Base-by-base conservation (phyloP, 2,329 filamentous ascomycete species). In the Microascus cirrosus region DNA sequence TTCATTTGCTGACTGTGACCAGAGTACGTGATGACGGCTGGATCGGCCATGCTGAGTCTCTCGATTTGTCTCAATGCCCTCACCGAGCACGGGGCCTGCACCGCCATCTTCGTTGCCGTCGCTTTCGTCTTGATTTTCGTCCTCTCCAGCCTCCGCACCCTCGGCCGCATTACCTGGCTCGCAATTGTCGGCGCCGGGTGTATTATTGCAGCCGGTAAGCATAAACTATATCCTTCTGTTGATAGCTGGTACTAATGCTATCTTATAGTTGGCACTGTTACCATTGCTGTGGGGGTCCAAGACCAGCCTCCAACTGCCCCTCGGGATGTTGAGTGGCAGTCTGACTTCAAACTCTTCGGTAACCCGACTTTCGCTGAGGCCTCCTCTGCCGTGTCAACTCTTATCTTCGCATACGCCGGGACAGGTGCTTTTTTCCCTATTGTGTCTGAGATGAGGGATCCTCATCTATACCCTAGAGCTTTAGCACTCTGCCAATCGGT, bases 371-470 rank as follows among this genome's bases (percentile, higher is more conserved):
- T 72, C 53, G 54, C 62, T 3, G 57, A 68, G 5, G 69, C 62
- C 11, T 63, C 70, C 25, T 58, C 68, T 1, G 67, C 70, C 25
- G 56, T 70, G 34, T 67, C 68, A 1, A 62, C 66, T 2, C 59
- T 71, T 11, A 62, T 74, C 39, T 74, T 74, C 54, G 67, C 73
- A 5, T 74, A 67, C 55, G 67, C 69, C 5, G 71, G 70, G 24
- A 70, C 70, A 0, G 65, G 70, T 0, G 68, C 66, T 28, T 73
- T 69, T 59, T 71, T 70, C 61, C 56, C 65, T 13, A 64, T 71
- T 25, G 64, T 60, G 0, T 62, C 69, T 13, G 69, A 71, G 59
- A 71, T 71, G 69, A 62, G 65, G 1, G 64, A 71, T 11, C 69
- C 69, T 0, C 56, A 56, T 11, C 53, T 62, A 12, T 71, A 67